Conservation (phyloP, 2,329 filamentous ascomycete genomes). For the Nemania sp. region DNA sequence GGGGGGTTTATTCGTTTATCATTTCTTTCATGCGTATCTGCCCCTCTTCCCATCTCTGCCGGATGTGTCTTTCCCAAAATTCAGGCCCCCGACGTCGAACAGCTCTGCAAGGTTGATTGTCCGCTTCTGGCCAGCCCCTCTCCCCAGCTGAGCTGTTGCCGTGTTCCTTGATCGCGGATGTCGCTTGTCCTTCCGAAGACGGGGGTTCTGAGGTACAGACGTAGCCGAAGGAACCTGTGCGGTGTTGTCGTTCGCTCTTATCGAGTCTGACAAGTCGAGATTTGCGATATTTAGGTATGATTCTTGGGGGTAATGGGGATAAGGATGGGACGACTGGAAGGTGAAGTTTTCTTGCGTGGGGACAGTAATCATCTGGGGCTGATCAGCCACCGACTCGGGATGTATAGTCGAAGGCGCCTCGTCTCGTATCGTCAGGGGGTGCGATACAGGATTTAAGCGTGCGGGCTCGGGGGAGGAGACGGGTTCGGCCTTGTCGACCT, state of each 20-base stretch:
- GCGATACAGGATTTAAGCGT: slow-evolving; percentile 51
- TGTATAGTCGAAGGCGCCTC: slow-evolving; percentile 41
- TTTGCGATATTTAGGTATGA: slow-evolving; percentile 65
- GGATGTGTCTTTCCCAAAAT: slow-evolving; percentile 64
- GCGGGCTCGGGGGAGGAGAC: slow-evolving; percentile 63
- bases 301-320: slow-evolving; percentile 51
- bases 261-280: slow-evolving; percentile 61
- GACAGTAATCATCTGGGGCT: slow-evolving; percentile 48
- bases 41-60: slow-evolving; percentile 54
- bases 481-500: slow-evolving; percentile 65
- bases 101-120: slow-evolving; percentile 75
- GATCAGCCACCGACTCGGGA: slow-evolving; percentile 28
- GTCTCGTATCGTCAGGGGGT: slow-evolving; percentile 43
- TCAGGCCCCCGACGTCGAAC: slow-evolving; percentile 70
- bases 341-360: slow-evolving; percentile 68
- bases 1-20: slow-evolving; percentile 5
- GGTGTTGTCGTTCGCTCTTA: slow-evolving; percentile 46
- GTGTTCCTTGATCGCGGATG: slow-evolving; percentile 33
- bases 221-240: slow-evolving; percentile 36
- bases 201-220: slow-evolving; percentile 39
- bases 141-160: slow-evolving; percentile 54
- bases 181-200: slow-evolving; percentile 32
- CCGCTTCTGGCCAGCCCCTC: slow-evolving; percentile 72
- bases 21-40: slow-evolving; percentile 49
- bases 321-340: slow-evolving; percentile 68